These are phyloP conservation scores for Psidium friedrichsthalianum DNA, from an alignment of 345 rosid species.

Conservation along the genomic window DNA sequence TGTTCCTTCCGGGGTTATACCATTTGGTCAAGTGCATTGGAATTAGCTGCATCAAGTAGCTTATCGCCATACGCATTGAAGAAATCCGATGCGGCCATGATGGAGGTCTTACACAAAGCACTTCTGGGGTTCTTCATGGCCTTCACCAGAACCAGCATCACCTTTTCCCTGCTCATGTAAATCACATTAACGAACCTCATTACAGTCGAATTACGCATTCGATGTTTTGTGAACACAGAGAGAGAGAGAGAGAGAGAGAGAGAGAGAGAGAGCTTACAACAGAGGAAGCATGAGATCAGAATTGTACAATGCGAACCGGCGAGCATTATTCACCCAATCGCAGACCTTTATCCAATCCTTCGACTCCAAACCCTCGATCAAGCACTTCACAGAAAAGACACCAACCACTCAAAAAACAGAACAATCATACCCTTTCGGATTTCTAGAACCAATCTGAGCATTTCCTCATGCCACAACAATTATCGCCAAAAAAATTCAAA, in stretches of 20 bases:
- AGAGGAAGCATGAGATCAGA: slow-evolving; percentile 49
- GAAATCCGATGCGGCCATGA: slow-evolving; percentile 79
- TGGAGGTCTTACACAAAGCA: slow-evolving; percentile 85
- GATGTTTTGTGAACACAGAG: neutral
- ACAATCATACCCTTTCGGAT: neutral
- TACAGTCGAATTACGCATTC: neutral
- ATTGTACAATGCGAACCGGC: slow-evolving; percentile 60
- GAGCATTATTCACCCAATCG: slow-evolving; percentile 47
- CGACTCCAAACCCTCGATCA: slow-evolving; percentile 58
- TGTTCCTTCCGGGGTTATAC: slow-evolving; percentile 10
- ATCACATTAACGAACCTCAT: neutral
- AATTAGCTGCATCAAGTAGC: slow-evolving; percentile 27
- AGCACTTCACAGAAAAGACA: slow-evolving; percentile 12
- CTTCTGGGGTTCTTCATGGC: slow-evolving; percentile 93
- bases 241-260: neutral
- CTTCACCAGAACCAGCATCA: slow-evolving; percentile 55
- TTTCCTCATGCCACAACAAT: neutral
- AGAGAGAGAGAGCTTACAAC: neutral
- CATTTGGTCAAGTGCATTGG: slow-evolving; percentile 56
- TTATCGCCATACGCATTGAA: slow-evolving; percentile 56
- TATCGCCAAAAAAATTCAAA: neutral
- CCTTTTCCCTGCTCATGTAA: slow-evolving; percentile 43
- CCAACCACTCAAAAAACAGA: neutral
- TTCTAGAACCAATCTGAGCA: neutral
- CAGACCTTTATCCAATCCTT: slow-evolving; percentile 70